Percentiles rank a stretch among this genome's conserved stretches.
Evolutionary conservation across 805 yeast genomes (phyloP).

Genomic region (Teunomyces lycoperdinae): DNA sequence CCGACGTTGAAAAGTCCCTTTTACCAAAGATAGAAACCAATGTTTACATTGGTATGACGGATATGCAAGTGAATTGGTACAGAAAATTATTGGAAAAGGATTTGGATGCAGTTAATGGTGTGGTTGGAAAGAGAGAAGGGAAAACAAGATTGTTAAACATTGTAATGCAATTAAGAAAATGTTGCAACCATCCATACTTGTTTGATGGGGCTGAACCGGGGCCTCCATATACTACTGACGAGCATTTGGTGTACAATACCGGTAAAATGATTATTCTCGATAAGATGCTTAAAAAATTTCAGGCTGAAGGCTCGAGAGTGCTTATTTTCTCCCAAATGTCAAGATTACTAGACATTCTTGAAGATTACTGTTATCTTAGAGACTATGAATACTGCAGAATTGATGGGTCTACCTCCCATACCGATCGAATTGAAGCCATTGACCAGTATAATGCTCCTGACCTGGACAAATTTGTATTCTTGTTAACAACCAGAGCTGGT

Average conservation of each 20-base stretch:
- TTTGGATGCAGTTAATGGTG: constrained; percentile 95
- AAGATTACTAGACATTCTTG: constrained; percentile 81
- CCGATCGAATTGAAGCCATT: constrained; percentile 86
- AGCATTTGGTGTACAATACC: constrained; percentile 84
- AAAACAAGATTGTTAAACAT: constrained; percentile 88
- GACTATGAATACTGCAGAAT: constrained; percentile 86
- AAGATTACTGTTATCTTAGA: constrained; percentile 85
- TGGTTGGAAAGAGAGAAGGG: constrained; percentile 89
- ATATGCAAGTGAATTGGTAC: constrained; percentile 94
- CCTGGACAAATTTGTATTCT: constrained; percentile 77
- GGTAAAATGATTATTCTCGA: constrained; percentile 91
- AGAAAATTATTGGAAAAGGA: constrained; percentile 85
- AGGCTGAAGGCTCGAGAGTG: constrained; percentile 80
- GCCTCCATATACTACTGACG: constrained; percentile 95
- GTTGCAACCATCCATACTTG: constrained; percentile 95
- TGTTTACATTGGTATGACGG: constrained; percentile 90
- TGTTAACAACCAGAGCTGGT: constrained; percentile 94
- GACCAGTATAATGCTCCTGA: constrained; percentile 86
- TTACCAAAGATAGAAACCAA: constrained; percentile 89
- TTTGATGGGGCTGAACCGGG: constrained; percentile 99
- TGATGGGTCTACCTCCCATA: constrained; percentile 92
- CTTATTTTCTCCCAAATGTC: constrained; percentile 93
- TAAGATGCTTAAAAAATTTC: constrained; percentile 69
- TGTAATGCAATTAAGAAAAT: constrained; percentile 94
- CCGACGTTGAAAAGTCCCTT: constrained; percentile 89